phyloP scores from a whole-genome alignment of 495 filamentous ascomycete species.

The Penicillium verhagenii region DNA sequence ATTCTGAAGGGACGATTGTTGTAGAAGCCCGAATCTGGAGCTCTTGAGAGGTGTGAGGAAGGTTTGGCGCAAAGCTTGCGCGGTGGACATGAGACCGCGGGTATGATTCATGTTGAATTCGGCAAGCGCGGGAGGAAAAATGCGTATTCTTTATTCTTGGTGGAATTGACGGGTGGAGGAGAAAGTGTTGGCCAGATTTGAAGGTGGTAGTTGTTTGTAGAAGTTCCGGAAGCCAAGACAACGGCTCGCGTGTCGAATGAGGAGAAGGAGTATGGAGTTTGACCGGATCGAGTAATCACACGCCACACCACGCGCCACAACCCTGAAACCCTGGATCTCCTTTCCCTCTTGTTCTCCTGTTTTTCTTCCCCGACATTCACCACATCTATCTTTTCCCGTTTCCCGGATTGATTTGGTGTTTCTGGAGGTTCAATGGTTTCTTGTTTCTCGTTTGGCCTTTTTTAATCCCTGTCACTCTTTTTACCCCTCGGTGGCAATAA shows the following conservation, averaged over 20 bases:
- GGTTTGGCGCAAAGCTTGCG: slow-evolving; percentile 37
- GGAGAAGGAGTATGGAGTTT: slow-evolving; percentile 10
- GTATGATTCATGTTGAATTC: slow-evolving; percentile 34
- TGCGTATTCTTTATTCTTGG: not conserved
- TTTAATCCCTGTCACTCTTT: slow-evolving; percentile 27
- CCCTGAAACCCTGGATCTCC: slow-evolving; percentile 25
- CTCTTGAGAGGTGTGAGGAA: slow-evolving; percentile 29
- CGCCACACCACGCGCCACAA: slow-evolving; percentile 31
- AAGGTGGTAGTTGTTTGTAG: not conserved
- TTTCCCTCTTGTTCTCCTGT: slow-evolving; percentile 19
- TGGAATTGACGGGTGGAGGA: not conserved
- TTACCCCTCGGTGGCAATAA: slow-evolving; percentile 17
- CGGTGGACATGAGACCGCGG: slow-evolving; percentile 36
- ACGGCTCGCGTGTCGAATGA: not conserved
- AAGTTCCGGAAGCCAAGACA: not conserved
- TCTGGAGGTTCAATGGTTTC: slow-evolving; percentile 33
- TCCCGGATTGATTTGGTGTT: slow-evolving; percentile 27
- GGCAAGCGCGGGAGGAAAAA: not conserved
- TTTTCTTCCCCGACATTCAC: slow-evolving; percentile 11
- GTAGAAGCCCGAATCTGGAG: slow-evolving; percentile 17
- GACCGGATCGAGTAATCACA: slow-evolving; percentile 22
- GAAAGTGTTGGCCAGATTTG: not conserved
- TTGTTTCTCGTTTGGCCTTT: slow-evolving; percentile 5
- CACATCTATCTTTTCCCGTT: slow-evolving; percentile 7
- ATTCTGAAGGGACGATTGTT: slow-evolving; percentile 6